Evolutionary conservation across 495 filamentous ascomycete species (phyloP).

Genomic region (Daldinia bambusicola): DNA sequence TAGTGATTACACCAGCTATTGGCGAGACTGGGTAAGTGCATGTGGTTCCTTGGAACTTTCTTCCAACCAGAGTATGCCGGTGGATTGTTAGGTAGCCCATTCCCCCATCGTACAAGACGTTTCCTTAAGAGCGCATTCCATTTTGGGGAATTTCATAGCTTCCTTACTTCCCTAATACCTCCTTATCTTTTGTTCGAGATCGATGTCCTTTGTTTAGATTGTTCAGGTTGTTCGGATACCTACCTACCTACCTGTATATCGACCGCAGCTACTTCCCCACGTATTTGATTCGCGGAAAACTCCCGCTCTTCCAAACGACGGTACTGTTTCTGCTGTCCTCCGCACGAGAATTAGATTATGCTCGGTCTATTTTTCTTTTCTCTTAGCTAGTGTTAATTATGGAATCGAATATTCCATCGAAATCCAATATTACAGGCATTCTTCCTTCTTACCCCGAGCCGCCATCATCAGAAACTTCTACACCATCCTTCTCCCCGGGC

Average conservation of each 20-base stretch:
- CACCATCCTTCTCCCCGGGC: too few relatives aligned
- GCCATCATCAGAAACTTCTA: too few relatives aligned
- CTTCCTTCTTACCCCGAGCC: background rate
- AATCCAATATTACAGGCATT: background rate
- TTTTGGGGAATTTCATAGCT: background rate
- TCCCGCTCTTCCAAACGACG: background rate
- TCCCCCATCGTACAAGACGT: background rate
- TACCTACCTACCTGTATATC: too few relatives aligned
- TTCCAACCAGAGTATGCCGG: conserved; percentile 5
- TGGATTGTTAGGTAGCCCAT: background rate
- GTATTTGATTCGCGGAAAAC: conserved; percentile 2
- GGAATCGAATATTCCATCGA: background rate
- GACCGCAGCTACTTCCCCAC: background rate
- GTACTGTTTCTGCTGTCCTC: background rate
- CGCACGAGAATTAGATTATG: background rate
- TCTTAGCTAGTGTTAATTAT: conserved; percentile 3
- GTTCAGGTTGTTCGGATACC: background rate
- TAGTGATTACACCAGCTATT: conserved; percentile 99
- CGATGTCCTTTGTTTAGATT: conserved; percentile 9
- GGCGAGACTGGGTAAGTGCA: conserved; percentile 94
- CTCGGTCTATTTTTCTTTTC: background rate
- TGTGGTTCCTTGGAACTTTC: conserved; percentile 21
- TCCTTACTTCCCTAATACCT: background rate
- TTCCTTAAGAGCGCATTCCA: background rate
- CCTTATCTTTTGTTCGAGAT: conserved; percentile 1